These are phyloP conservation scores for Suhomyces coccinellae DNA, from an alignment of 1,139 yeast species.

Conservation along the genomic window DNA sequence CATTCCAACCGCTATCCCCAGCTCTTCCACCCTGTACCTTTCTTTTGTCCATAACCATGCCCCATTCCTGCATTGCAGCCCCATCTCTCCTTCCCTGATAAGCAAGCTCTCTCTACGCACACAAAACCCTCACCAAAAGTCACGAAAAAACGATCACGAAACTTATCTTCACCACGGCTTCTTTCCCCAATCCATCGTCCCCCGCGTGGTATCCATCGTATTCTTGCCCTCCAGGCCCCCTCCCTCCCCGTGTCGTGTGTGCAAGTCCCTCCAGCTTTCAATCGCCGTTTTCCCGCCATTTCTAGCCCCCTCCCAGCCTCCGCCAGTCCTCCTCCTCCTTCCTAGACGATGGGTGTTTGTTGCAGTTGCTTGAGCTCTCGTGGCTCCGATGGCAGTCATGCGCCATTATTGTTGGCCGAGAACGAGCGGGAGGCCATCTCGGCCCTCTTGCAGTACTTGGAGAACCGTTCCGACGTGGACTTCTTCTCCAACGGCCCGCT, in stretches of 20 bases:
- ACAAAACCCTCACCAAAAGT: slow-evolving; percentile 4
- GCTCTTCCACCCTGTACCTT: neutral
- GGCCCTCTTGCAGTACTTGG: slow-evolving; percentile 82
- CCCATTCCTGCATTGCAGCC: neutral
- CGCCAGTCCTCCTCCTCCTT: neutral
- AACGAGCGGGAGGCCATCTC: slow-evolving; percentile 96
- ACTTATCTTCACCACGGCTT: neutral
- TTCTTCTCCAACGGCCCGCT: slow-evolving; percentile 90
- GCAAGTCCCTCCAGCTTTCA: neutral
- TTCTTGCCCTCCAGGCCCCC: neutral
- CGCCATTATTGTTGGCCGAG: slow-evolving; percentile 85
- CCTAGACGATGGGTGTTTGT: slow-evolving; percentile 57
- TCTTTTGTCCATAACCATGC: neutral
- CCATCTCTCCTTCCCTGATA: slow-evolving; percentile 4
- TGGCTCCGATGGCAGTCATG: slow-evolving; percentile 50
- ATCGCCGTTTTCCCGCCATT: neutral
- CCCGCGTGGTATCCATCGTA: neutral
- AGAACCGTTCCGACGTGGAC: slow-evolving; percentile 81
- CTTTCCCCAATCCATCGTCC: slow-evolving; percentile 5
- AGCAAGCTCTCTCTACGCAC: slow-evolving; percentile 3
- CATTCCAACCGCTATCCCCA: neutral
- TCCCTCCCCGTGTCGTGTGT: neutral
- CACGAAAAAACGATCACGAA: slow-evolving; percentile 8
- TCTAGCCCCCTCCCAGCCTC: neutral
- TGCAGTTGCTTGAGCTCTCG: slow-evolving; percentile 57